Evolutionary conservation across 2,329 filamentous ascomycete genomes (phyloP), one percentile per base, ranked within the genome.

Genomic region (Dactylellina drechsleri): DNA sequence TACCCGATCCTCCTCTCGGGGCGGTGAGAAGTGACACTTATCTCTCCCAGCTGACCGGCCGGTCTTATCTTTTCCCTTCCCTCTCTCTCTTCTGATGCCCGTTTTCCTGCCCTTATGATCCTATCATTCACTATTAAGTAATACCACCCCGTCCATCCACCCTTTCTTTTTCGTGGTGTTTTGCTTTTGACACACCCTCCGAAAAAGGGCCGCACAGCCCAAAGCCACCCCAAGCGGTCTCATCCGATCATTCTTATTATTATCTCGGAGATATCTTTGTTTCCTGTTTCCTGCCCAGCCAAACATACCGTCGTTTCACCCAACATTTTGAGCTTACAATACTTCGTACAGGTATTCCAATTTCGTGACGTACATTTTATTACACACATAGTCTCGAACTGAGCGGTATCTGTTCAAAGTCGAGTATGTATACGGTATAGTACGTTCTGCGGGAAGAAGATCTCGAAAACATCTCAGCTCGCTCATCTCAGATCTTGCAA

Each of bases 51-150:
- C 66, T 71, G 52, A 64, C 66, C 43, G 15, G 43, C n/a, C 13
- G 31, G 23, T n/a, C 59, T 71, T 71, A 71, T 71, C 66, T 71
- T 64, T 71, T 50, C 58, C 31, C 6, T 36, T 8, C 31, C 31
- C 6, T 36, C 6, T 36, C 31, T 36, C 31, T 36, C 31, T 36
- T 36, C 31, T 36, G 31, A 36, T 36, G 31, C 31, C 31, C 62
- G 58, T 62, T 70, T 57, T 71, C 43, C 59, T 64, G 49, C 66
- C 31, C 66, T 67, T 71, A 71, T 71, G 66, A 71, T 71, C 66
- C 66, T 71, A 71, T 71, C 66, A 71, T 64, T 71, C 59, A 36
- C 31, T 36, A 36, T 36, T 36, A 36, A 36, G 31, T 36, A 36
- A 36, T 36, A 36, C 66, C 59, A 61, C 57, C 45, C 47, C 12